Base-by-base conservation (phyloP, 768 basidiomycete species). In the Chalciporus piperatus region DNA sequence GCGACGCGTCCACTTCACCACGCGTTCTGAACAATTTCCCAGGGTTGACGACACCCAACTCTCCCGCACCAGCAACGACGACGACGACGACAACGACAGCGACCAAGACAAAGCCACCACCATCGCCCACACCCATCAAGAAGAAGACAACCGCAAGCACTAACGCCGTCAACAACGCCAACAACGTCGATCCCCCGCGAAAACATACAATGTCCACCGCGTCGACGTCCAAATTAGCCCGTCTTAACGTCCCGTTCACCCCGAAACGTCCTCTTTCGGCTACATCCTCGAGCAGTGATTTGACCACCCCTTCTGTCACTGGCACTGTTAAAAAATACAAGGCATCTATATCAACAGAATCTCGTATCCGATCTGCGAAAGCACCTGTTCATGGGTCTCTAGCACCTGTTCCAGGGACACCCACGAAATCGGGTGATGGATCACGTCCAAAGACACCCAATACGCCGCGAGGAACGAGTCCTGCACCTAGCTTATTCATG, bases 311-410 rank as follows among this genome's bases (percentile, higher is more conserved):
- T 11, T 71, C 70, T 45, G 47, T 69, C n/a, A 67, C 72, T 23
- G 59, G 28, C 2, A 78, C 82, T 8, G 68, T 77, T 59, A 87
- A 84, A 74, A 85, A 84, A 63, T 87, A 84, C 72, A 87, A 85
- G 61, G 81, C 85, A 0, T 61, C 80, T 1, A 66, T 88, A 14
- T 84, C 84, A 2, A 56, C 67, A 7, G 76, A 78, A 52, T 72
- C 74, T 9, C 66, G 69, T 14, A 9, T 57, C 47, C 64, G 69
- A 38, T 45, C 55, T 6, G 13, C 61, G 60, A 49, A 79, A 75
- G 58, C 67, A 8, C 45, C 57, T 8, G 45, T 13, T 9, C 50
- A 64, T 11, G 5, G 54, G 3, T 62, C 69, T 13, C 68, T 82
- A 3, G 62, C 78, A 0, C 68, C 80, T 6, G 76, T 81, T 19